A percentile compares a stretch with the other conserved stretches of the same genome.
Conservation (phyloP, 305 asterid genomes). For the Fraxinus dipetala region DNA sequence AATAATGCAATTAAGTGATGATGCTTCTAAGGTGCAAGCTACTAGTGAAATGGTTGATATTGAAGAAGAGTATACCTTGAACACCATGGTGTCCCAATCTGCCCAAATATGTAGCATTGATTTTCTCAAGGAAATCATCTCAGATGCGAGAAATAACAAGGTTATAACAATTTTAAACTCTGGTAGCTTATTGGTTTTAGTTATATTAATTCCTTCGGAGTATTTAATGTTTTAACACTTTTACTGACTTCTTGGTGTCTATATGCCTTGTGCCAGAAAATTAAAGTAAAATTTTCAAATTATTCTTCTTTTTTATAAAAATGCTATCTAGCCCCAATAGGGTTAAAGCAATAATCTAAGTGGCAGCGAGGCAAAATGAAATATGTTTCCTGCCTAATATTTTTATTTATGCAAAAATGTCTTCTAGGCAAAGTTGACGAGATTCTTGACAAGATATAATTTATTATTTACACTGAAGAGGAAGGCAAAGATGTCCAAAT, state of each 20-base stretch:
- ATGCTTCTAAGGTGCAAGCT: constrained; percentile 28
- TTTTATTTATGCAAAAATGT: background rate
- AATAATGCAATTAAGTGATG: constrained; percentile 20
- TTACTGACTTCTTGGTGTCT: background rate
- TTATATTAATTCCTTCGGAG: background rate
- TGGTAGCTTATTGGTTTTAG: background rate
- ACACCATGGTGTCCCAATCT: constrained; percentile 47
- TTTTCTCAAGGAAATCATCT: constrained; percentile 54
- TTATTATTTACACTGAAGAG: background rate
- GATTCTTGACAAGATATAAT: background rate
- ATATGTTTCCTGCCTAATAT: background rate
- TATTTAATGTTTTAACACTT: background rate
- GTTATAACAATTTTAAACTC: constrained; percentile 32
- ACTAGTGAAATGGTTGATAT: constrained; percentile 26
- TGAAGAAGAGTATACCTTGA: constrained; percentile 37
- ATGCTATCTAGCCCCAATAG: background rate
- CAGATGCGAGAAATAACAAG: constrained; percentile 72
- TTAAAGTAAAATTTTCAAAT: background rate
- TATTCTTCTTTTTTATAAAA: background rate
- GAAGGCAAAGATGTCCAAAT: background rate
- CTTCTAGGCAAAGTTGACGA: background rate
- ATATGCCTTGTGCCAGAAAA: background rate
- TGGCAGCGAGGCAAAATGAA: background rate
- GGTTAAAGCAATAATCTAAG: background rate
- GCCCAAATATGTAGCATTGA: constrained; percentile 50